A percentile compares a stretch with the other conserved stretches of the same genome.
Conservation (phyloP, 495 filamentous ascomycete genomes). For the Penicillium angulare region DNA sequence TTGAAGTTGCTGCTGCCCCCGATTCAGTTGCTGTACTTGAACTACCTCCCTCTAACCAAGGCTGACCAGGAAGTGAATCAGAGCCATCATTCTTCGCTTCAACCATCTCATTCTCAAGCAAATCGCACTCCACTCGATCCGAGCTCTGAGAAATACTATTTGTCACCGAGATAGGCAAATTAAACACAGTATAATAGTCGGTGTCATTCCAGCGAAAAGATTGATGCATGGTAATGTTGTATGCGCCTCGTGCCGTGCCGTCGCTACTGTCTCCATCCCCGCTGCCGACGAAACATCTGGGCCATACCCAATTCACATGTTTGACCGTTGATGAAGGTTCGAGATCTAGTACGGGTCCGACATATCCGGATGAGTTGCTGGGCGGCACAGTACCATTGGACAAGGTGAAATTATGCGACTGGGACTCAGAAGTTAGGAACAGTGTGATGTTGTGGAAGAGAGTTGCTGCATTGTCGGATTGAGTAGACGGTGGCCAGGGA, state of each 20-base stretch:
- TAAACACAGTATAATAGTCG: conserved; percentile 66
- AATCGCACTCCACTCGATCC: conserved; percentile 16
- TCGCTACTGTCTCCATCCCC: conserved; percentile 29
- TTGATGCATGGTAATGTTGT: conserved; percentile 66
- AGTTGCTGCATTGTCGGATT: conserved; percentile 38
- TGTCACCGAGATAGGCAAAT: conserved; percentile 64
- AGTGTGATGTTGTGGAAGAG: conserved; percentile 62
- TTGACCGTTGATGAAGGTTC: conserved; percentile 66
- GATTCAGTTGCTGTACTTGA: conserved; percentile 6
- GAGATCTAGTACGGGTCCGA: conserved; percentile 59
- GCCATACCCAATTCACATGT: conserved; percentile 68
- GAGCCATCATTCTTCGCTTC: conserved; percentile 15
- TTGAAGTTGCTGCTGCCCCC: conserved; percentile 1
- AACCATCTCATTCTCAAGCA: conserved; percentile 18
- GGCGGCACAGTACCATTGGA: conserved; percentile 55
- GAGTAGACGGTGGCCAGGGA: conserved; percentile 50
- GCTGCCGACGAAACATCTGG: conserved; percentile 60
- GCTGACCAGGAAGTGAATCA: conserved; percentile 19
- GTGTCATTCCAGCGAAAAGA: conserved; percentile 61
- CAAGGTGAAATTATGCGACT: conserved; percentile 64
- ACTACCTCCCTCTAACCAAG: conserved; percentile 14
- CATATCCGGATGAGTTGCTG: conserved; percentile 47
- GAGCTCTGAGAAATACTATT: conserved; percentile 49
- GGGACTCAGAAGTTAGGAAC: conserved; percentile 61
- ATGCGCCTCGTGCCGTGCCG: conserved; percentile 32